Evolutionary conservation across 1,284 basidiomycete genomes (phyloP), one percentile per base, ranked within the genome.

Genomic region (Psilocybe mexicana): DNA sequence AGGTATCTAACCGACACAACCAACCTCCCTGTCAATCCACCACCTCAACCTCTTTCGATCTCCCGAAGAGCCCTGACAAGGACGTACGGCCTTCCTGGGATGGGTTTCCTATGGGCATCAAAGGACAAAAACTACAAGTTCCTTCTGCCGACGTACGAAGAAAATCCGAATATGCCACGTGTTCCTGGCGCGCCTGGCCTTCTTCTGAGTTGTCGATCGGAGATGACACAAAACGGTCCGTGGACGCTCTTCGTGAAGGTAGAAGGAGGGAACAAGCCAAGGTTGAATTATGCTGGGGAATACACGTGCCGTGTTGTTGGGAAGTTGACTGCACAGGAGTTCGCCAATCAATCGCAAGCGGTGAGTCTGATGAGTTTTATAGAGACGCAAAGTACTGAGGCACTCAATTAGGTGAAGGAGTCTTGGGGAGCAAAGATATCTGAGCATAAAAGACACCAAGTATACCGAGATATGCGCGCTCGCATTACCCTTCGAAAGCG

Each of bases 151-250:
- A 61, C 44, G 11, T 54, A 58, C n/a, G 61, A 63, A 6, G 36
- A 63, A 7, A 66, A 70, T 40, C 65, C 67, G 0, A 48, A 63
- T 2, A 64, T 68, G 64, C 68, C 67, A 14, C 54, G 55, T 14
- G 45, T 33, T 2, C 65, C 67, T 24, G 65, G 68, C 0, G 57
- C 49, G 10, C 61, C 68, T 6, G 67, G 68, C 2, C 52, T 67
- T 3, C 53, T 70, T 10, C 60, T 70, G 10, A 62, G 56, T 11
- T 64, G 58, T 26, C 61, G 64, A 14, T 60, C 60, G 5, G 64
- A 64, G 11, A 43, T 67, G 45, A 52, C 49, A 8, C 30, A 58
- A 10, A 56, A 60, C 26, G 54, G 58, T 14, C 54, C 56, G 0
- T 69, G 65, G 61, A 64, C 62, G 11, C 55, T 67, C 1, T 61